Evolutionary conservation across 257 asterid species (phyloP).

Genomic region (Przewalskia tangutica): DNA sequence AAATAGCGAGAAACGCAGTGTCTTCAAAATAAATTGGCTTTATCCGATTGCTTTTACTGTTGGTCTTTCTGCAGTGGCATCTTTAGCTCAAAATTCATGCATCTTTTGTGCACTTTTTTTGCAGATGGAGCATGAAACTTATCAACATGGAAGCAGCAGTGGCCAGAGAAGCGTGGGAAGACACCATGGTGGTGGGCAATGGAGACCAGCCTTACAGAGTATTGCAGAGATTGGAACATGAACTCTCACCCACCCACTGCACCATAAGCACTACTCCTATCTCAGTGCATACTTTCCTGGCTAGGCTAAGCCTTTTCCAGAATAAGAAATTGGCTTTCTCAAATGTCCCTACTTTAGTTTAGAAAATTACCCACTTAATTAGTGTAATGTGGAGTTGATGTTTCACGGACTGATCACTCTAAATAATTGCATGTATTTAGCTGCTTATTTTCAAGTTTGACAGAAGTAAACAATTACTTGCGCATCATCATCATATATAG

Average conservation of each 20-base stretch:
- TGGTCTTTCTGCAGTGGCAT: not conserved
- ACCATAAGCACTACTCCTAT: not conserved
- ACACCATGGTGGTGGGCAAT: conserved; percentile 33
- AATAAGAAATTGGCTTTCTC: not conserved
- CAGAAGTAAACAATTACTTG: not conserved
- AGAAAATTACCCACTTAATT: not conserved
- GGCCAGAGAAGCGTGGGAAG: conserved; percentile 15
- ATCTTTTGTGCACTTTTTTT: not conserved
- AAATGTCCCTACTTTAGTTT: not conserved
- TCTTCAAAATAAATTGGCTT: not conserved
- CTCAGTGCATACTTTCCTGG: not conserved
- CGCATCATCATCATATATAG: not conserved
- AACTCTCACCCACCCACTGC: not conserved
- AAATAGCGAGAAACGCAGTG: not conserved
- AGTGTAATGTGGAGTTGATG: not conserved
- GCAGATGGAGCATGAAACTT: conserved; percentile 13
- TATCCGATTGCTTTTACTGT: not conserved
- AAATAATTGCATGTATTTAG: not conserved
- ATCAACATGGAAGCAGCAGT: not conserved
- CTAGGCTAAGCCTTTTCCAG: not conserved
- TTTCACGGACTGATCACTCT: not conserved
- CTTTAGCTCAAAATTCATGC: not conserved
- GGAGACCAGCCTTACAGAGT: conserved; percentile 52
- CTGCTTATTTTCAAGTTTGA: not conserved
- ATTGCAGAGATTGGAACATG: conserved; percentile 45